A percentile compares a stretch with the other conserved stretches of the same genome.
Evolutionary conservation across 306 rosid genomes (phyloP).

Genomic region (Elaeagnus macrophylla): DNA sequence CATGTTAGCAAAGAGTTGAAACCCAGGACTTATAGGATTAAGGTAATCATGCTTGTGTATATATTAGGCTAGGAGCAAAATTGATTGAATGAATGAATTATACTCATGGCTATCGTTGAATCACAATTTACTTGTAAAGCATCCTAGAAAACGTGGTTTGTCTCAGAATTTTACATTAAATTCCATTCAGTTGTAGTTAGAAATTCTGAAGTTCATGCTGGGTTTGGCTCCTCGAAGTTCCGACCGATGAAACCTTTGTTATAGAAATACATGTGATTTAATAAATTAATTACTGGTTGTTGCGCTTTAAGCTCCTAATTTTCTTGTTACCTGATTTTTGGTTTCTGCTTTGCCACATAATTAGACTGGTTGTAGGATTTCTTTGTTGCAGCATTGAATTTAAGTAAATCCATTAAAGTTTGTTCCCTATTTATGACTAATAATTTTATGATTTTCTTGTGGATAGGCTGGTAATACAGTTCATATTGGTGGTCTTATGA

Average conservation of each 20-base stretch:
- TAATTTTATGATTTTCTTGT: constrained; percentile 19
- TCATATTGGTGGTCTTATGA: constrained; percentile 85
- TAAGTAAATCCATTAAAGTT: neutral
- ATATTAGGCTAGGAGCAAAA: neutral
- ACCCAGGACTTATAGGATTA: constrained; percentile 87
- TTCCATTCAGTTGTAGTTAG: no score
- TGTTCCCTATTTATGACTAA: constrained; percentile 8
- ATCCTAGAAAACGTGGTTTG: no score
- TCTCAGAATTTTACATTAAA: no score
- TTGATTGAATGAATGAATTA: neutral
- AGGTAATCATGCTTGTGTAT: constrained; percentile 39
- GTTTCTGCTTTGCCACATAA: neutral
- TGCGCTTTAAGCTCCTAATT: no score
- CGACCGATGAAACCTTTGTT: no score
- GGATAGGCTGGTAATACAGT: constrained; percentile 73
- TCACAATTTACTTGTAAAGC: no score
- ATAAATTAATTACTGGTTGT: no score
- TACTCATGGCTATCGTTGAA: no score
- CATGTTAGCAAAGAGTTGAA: constrained; percentile 78
- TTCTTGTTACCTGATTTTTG: neutral
- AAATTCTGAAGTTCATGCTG: no score
- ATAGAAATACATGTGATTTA: no score
- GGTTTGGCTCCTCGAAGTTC: no score
- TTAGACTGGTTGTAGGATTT: neutral
- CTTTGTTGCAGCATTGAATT: neutral